Evolutionary conservation across 2,329 filamentous ascomycete genomes (phyloP).

Genomic region (Epicoccum sorghinum): DNA sequence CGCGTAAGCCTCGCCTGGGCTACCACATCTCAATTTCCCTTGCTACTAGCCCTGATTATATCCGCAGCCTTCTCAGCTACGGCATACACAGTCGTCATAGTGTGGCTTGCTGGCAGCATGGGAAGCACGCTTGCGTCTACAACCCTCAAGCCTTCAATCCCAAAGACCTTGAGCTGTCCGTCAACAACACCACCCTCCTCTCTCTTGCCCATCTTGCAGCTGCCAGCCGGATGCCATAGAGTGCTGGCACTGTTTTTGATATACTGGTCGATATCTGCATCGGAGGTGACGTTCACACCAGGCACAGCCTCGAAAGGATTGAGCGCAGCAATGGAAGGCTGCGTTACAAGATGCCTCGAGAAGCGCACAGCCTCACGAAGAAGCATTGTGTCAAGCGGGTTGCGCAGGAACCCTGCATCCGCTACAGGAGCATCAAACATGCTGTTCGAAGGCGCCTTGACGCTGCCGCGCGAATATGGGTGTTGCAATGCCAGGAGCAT

Average conservation of each 20-base stretch:
- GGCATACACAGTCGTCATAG: constrained; percentile 29
- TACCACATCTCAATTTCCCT: no score
- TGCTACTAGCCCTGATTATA: constrained; percentile 2
- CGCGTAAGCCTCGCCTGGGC: no score
- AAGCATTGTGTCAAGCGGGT: constrained; percentile 29
- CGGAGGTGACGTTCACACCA: constrained; percentile 26
- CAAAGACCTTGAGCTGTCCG: constrained; percentile 32
- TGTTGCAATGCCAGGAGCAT: constrained; percentile 28
- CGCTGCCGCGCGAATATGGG: constrained; percentile 33
- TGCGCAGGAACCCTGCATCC: constrained; percentile 31
- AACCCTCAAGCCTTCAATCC: constrained; percentile 26
- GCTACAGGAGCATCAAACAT: constrained; percentile 33
- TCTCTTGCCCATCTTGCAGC: constrained; percentile 32
- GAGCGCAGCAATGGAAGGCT: constrained; percentile 23
- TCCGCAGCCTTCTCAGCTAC: constrained; percentile 28
- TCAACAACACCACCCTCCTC: constrained; percentile 39
- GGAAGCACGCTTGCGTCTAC: constrained; percentile 29
- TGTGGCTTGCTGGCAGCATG: constrained; percentile 26
- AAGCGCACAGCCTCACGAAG: constrained; percentile 31
- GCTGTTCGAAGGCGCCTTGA: constrained; percentile 26
- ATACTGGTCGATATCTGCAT: constrained; percentile 24
- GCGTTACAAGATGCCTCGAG: constrained; percentile 18
- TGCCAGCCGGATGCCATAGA: constrained; percentile 36
- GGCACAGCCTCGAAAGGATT: constrained; percentile 28
- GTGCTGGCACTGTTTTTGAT: constrained; percentile 23